Conservation (phyloP, 768 basidiomycete species). For the Termitomyces titanicus region DNA sequence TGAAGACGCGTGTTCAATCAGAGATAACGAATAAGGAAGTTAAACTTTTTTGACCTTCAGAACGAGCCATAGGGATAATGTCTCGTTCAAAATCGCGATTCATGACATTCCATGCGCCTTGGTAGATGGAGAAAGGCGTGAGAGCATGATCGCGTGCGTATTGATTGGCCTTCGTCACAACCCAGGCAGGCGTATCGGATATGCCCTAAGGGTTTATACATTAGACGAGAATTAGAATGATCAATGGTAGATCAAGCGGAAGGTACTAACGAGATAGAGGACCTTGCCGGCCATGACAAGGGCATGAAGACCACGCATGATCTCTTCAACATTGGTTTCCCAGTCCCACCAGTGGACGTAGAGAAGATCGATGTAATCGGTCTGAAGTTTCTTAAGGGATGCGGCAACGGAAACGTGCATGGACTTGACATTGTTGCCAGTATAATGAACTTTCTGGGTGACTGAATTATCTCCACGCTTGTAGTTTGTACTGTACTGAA, state of each 20-base stretch:
- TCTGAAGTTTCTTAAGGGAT: conserved; percentile 44
- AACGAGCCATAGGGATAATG: conserved; percentile 39
- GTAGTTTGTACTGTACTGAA: conserved; percentile 28
- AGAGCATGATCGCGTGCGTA: conserved; percentile 42
- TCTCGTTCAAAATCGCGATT: conserved; percentile 44
- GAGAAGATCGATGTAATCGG: conserved; percentile 43
- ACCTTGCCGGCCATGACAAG: conserved; percentile 52
- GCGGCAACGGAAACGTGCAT: conserved; percentile 37
- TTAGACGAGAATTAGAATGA: not conserved
- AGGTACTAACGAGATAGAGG: conserved; percentile 34
- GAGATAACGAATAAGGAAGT: too few species aligned
- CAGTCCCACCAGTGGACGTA: conserved; percentile 54
- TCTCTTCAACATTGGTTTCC: conserved; percentile 47
- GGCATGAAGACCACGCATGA: conserved; percentile 52
- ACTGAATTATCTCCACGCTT: conserved; percentile 22
- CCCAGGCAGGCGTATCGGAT: conserved; percentile 39
- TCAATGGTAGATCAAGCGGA: not conserved
- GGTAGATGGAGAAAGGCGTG: conserved; percentile 48
- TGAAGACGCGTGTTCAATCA: conserved; percentile 18
- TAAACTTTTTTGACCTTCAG: conserved; percentile 28
- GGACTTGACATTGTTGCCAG: conserved; percentile 46
- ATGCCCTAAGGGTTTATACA: conserved; percentile 22
- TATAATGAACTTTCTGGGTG: conserved; percentile 34
- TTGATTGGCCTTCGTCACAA: conserved; percentile 41
- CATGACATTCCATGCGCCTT: conserved; percentile 38